Base-by-base conservation (phyloP, 2,329 filamentous ascomycete species). In the Paraphaeosphaeria sporulosa region DNA sequence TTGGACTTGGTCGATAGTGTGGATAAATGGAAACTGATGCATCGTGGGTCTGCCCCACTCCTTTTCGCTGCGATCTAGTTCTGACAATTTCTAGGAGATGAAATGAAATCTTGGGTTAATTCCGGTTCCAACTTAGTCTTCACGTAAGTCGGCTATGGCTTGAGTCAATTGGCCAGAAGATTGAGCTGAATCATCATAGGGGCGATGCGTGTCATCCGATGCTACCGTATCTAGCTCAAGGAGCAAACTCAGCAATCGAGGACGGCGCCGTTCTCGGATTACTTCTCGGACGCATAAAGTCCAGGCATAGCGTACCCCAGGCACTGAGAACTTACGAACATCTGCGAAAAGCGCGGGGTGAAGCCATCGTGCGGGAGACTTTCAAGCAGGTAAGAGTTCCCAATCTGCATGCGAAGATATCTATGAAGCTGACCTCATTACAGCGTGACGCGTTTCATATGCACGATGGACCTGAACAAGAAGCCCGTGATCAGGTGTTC, bases 21-120 rank as follows among this genome's bases (percentile, higher is more conserved):
- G 0, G 83, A 87, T 46, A 90, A 90, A 72, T 90, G 89, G 89
- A 88, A 86, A 67, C 71, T 91, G 30, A 87, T 90, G 85, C 81
- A 84, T 36, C 66, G 65, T 46, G 47, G 60, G 21, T 43, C 32
- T n/a, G n/a, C n/a, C n/a, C n/a, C n/a, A n/a, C n/a, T n/a, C n/a
- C n/a, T n/a, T n/a, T n/a, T n/a, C n/a, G n/a, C n/a, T n/a, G n/a
- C n/a, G n/a, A n/a, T n/a, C n/a, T n/a, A n/a, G n/a, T n/a, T n/a
- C 23, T 27, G 17, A 25, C 4, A 47, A 15, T 15, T 36, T 47
- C 10, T 27, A 47, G 44, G 44, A 27, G 44, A 47, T 47, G 44
- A 47, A 15, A 47, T 47, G 44, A 25, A 19, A 47, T 47, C 44
- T 27, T 47, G 44, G 44, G 44, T 47, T 23, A 47, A 47, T 15